Base-by-base conservation (phyloP, 257 asterid species). In the Solanum megistacrolobum region DNA sequence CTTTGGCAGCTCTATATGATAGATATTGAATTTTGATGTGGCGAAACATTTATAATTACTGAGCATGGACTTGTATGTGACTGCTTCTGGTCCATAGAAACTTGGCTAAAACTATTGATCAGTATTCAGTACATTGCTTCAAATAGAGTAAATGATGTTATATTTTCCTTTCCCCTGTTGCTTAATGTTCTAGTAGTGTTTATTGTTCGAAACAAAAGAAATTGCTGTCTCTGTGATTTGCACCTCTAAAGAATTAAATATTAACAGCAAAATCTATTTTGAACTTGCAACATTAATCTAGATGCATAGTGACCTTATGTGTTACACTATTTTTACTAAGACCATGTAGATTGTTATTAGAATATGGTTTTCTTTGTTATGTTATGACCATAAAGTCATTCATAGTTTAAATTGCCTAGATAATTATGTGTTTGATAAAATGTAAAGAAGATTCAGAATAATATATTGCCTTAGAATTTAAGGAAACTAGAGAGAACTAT, bases 11-110 rank as follows among this genome's bases (percentile, higher is more conserved):
- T 81, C 73, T 90, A 73, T 85, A 41, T 90, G 74, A 71, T 73
- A 85, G 86, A 88, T 75, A 86, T 36, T 87, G 85, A 86, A 41
- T 83, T 83, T 88, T 86, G 89, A 74, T 94, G 83, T 84, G 58
- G 52, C 83, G 58, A 82, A 31, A 88, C 86, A 83, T 87, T 87
- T 87, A 83, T 48, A 55, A 55, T 18, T 41, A 43, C 85, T 86
- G 85, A 87, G 87, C 90, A 85, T 79, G 20, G 76, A 87, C 62
- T 79, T 82, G 31, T 29, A 82, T 82, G 41, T 86, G 87, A 52
- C 86, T 90, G 83, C 88, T 85, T 75, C 89, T 75, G 79, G 76
- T 85, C 88, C 81, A 48, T 84, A 90, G 91, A 90, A 84, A 85
- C 36, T 62, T 69, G 85, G 48, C 38, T 66, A 72, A 85, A 60